Evolutionary conservation across 2,329 filamentous ascomycete species (phyloP).

Genomic region (Colletotrichum trifolii): DNA sequence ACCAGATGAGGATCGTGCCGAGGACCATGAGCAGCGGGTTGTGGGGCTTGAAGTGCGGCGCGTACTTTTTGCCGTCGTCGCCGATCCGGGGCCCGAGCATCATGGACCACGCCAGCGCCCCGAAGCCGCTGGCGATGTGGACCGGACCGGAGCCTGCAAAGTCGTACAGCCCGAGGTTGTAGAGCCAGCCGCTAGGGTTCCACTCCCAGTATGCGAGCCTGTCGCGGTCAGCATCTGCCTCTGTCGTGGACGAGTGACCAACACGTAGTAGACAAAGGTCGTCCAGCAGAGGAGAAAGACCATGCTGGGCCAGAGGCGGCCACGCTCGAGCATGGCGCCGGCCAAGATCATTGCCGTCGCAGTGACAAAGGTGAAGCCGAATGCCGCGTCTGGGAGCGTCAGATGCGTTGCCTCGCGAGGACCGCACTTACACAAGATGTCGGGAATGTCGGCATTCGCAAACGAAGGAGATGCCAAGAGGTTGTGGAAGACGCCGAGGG

Average conservation of each 20-base stretch:
- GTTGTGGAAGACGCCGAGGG: constrained; percentile 48
- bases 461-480: constrained; percentile 50
- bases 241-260: constrained; percentile 25
- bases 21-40: constrained; percentile 73
- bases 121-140: constrained; percentile 71
- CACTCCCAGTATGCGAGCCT: constrained; percentile 74
- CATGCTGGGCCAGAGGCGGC: constrained; percentile 59
- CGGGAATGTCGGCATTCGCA: constrained; percentile 50
- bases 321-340: constrained; percentile 51
- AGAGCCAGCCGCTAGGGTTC: constrained; percentile 75
- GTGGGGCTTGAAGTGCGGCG: constrained; percentile 61
- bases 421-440: constrained; percentile 44
- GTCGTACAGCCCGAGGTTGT: constrained; percentile 68
- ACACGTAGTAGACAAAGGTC: constrained; percentile 69
- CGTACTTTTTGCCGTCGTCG: constrained; percentile 51
- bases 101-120: constrained; percentile 72
- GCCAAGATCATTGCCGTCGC: constrained; percentile 53
- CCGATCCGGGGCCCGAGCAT: constrained; percentile 69
- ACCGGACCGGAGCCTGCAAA: constrained; percentile 73
- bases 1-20: constrained; percentile 74
- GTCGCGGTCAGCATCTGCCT: constrained; percentile 1
- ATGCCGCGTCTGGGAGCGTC: constrained; percentile 42
- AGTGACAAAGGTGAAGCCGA: constrained; percentile 51
- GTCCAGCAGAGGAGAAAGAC: constrained; percentile 73
- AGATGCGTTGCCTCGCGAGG: not conserved